phyloP scores from a whole-genome alignment of 2,329 filamentous ascomycete genomes.

The Aspergillus pseudoglaucus region DNA sequence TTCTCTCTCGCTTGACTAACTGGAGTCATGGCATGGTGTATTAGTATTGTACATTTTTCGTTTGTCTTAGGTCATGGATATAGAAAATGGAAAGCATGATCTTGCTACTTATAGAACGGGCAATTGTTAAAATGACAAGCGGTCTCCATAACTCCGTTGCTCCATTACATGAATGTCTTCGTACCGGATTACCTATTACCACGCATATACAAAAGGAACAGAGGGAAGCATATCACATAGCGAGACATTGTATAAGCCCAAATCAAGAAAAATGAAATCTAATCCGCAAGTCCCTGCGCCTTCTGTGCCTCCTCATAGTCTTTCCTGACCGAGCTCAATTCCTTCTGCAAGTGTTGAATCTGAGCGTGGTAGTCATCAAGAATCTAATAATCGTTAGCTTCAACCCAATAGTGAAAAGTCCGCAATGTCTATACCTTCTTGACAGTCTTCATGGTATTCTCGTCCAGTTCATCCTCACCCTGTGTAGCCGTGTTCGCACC shows the following conservation, averaged over 20 bases:
- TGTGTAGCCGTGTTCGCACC: slow-evolving; percentile 37
- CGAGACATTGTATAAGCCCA: background rate
- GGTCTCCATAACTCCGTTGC: slow-evolving; percentile 1
- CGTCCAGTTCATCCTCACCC: slow-evolving; percentile 45
- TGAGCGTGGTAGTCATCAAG: slow-evolving; percentile 46
- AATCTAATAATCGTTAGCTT: slow-evolving; percentile 31
- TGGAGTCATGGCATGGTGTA: slow-evolving; percentile 23
- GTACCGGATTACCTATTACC: slow-evolving; percentile 6
- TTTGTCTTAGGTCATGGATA: slow-evolving; percentile 15
- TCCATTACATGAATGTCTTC: background rate
- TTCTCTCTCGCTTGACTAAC: background rate
- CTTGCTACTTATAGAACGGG: background rate
- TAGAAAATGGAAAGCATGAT: slow-evolving; percentile 6
- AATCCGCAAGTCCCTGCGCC: slow-evolving; percentile 17
- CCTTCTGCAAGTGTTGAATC: slow-evolving; percentile 54
- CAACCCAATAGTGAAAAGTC: too few species aligned
- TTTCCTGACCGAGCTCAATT: slow-evolving; percentile 52
- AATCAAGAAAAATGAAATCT: background rate
- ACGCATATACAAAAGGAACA: slow-evolving; percentile 7
- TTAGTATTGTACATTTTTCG: slow-evolving; percentile 27
- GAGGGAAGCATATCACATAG: slow-evolving; percentile 5
- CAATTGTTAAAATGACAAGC: slow-evolving; percentile 9
- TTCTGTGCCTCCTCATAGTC: slow-evolving; percentile 54
- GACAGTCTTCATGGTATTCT: slow-evolving; percentile 52
- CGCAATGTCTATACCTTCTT: slow-evolving; percentile 47